A percentile compares a stretch with the other conserved stretches of the same genome.
phyloP scores from a whole-genome alignment of 2,329 filamentous ascomycete species.

The Shiraia sp. region DNA sequence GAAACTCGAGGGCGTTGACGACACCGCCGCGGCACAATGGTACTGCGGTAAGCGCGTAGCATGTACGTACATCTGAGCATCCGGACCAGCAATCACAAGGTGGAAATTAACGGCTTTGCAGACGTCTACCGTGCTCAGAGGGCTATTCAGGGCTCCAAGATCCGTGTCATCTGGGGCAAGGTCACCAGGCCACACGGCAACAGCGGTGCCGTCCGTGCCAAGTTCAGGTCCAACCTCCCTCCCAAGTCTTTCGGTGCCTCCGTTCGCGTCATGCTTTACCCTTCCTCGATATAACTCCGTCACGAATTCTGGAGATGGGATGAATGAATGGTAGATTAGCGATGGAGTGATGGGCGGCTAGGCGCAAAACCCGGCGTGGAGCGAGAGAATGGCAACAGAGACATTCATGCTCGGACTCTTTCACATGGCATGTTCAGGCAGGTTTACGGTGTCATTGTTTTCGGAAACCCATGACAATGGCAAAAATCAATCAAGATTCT shows the following conservation, averaged over 20 bases:
- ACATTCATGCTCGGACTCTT: conserved; percentile 38
- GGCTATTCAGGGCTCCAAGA: conserved; percentile 96
- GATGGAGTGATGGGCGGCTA: conserved; percentile 30
- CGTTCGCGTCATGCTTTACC: conserved; percentile 97
- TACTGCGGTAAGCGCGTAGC: conserved; percentile 99
- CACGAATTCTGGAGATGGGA: conserved; percentile 28
- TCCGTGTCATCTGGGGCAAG: conserved; percentile 95
- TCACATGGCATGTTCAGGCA: conserved; percentile 44
- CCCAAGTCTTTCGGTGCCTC: conserved; percentile 86
- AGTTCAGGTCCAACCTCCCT: conserved; percentile 95
- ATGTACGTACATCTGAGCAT: conserved; percentile 49
- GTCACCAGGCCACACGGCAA: conserved; percentile 96
- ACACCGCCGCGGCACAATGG: conserved; percentile 84
- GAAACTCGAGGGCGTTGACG: conserved; percentile 98
- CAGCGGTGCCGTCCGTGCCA: conserved; percentile 96
- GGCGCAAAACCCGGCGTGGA: conserved; percentile 35
- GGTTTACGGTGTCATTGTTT: conserved; percentile 44
- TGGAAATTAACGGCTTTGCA: conserved; percentile 17
- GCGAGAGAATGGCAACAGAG: conserved; percentile 36
- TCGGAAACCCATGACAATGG: conserved; percentile 42
- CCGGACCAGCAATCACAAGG: conserved; percentile 1
- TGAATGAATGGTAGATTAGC: conserved; percentile 26
- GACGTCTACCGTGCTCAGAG: conserved; percentile 93
- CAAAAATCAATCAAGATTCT: conserved; percentile 43
- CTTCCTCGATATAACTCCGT: conserved; percentile 84